Evolutionary conservation across 768 basidiomycete species (phyloP).

Genomic region (Phallus indusiatus): DNA sequence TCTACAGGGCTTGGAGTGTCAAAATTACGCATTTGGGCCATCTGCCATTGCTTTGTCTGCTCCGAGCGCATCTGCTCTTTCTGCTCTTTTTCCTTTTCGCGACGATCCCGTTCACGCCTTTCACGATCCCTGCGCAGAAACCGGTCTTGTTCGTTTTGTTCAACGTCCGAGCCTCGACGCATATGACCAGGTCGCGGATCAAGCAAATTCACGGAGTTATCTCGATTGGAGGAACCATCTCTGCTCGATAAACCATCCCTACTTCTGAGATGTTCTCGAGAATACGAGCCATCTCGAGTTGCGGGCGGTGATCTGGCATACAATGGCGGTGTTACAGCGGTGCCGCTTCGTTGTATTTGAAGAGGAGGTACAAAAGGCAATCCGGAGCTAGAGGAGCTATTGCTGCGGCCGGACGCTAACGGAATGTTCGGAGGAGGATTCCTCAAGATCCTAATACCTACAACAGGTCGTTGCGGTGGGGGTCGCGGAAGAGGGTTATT

Average conservation of each 20-base stretch:
- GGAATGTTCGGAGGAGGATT: not conserved
- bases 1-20: slow-evolving; percentile 1
- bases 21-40: not conserved
- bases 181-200: slow-evolving; percentile 28
- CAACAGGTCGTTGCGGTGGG: slow-evolving; percentile 1
- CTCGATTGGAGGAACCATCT: slow-evolving; percentile 15
- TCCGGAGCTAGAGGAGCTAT: slow-evolving; percentile 3
- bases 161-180: slow-evolving; percentile 42
- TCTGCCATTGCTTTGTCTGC: slow-evolving; percentile 15
- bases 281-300: not conserved
- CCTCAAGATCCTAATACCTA: not conserved
- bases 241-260: not conserved
- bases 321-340: slow-evolving; percentile 25
- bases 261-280: slow-evolving; percentile 5
- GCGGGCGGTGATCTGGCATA: slow-evolving; percentile 29
- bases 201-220: slow-evolving; percentile 29
- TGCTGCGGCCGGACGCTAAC: not conserved
- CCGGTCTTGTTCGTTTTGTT: slow-evolving; percentile 24
- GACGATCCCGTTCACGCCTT: slow-evolving; percentile 23
- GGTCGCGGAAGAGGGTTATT: slow-evolving; percentile 20
- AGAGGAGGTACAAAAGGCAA: slow-evolving; percentile 33
- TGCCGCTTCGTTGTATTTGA: slow-evolving; percentile 17
- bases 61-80: slow-evolving; percentile 18
- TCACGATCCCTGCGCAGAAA: slow-evolving; percentile 22
- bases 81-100: slow-evolving; percentile 22